These are phyloP conservation scores for Phaeophleospora eucalypticola DNA, from an alignment of 2,329 filamentous ascomycete species.

Conservation along the genomic window DNA sequence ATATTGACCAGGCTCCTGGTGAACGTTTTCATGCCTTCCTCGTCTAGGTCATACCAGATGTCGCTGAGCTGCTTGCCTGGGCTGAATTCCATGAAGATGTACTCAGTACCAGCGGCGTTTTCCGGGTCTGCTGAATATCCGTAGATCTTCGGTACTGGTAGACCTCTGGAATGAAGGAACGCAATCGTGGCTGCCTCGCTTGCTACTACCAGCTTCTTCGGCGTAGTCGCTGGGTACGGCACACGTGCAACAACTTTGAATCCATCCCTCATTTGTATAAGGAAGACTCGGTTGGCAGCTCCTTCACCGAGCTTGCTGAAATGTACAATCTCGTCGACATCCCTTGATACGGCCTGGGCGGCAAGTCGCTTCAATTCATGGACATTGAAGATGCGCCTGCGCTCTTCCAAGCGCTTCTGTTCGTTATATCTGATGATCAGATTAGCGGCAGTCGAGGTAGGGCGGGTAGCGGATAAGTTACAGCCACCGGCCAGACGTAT, in stretches of 20 bases:
- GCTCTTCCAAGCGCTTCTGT: constrained; percentile 9
- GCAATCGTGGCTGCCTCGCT: constrained; percentile 26
- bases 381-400: constrained; percentile 16
- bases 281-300: constrained; percentile 19
- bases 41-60: constrained; percentile 19
- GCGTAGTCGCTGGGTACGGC: constrained; percentile 17
- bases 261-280: constrained; percentile 16
- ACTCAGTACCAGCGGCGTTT: constrained; percentile 25
- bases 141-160: constrained; percentile 23
- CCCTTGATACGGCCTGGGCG: constrained; percentile 25
- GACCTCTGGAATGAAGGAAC: constrained; percentile 18
- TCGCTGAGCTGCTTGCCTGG: constrained; percentile 15
- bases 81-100: constrained; percentile 25
- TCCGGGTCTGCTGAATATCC: constrained; percentile 21
- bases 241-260: constrained; percentile 24
- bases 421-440: constrained; percentile 19
- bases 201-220: constrained; percentile 16
- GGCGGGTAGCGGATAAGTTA: too few species aligned
- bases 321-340: constrained; percentile 17
- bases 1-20: constrained; percentile 29
- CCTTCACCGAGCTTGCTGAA: constrained; percentile 26
- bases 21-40: constrained; percentile 24
- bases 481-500: too few species aligned
- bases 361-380: constrained; percentile 26
- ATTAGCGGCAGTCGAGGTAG: too few species aligned